These are phyloP conservation scores for Aspergillus sclerotialis DNA, from an alignment of 2,329 filamentous ascomycete genomes.

Conservation along the genomic window DNA sequence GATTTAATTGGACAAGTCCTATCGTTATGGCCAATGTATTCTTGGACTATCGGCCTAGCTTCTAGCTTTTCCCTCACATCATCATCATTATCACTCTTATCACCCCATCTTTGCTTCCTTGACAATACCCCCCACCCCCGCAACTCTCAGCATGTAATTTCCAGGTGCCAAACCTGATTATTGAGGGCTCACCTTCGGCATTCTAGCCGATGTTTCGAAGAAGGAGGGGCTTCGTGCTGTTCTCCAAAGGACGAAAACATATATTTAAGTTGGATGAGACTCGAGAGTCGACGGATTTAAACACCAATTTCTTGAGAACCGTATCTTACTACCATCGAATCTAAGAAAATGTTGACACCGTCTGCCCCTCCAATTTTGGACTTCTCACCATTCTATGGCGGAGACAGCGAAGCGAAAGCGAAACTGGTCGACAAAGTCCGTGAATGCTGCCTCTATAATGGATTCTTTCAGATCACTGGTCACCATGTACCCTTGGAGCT, in stretches of 20 bases:
- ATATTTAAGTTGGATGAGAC: too few species aligned
- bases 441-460: constrained; percentile 24
- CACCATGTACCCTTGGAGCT: constrained; percentile 33
- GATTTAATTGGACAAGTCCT: too few species aligned
- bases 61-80: too few species aligned
- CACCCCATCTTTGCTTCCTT: constrained; percentile 23
- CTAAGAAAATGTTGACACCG: neutral
- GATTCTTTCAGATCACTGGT: constrained; percentile 42
- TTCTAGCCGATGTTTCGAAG: too few species aligned
- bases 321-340: neutral
- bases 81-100: too few species aligned
- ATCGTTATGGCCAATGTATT: too few species aligned
- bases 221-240: too few species aligned
- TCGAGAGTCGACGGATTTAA: too few species aligned
- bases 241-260: too few species aligned
- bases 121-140: constrained; percentile 7
- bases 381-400: constrained; percentile 27
- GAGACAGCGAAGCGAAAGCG: constrained; percentile 20
- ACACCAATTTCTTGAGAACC: constrained; percentile 6
- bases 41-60: too few species aligned
- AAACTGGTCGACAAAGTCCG: constrained; percentile 19
- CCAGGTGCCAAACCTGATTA: constrained; percentile 18
- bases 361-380: too few species aligned
- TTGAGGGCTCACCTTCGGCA: constrained; percentile 2
- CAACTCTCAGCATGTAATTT: neutral